Conservation (phyloP, 2,329 filamentous ascomycete genomes). For the Fonsecaea multimorphosa region DNA sequence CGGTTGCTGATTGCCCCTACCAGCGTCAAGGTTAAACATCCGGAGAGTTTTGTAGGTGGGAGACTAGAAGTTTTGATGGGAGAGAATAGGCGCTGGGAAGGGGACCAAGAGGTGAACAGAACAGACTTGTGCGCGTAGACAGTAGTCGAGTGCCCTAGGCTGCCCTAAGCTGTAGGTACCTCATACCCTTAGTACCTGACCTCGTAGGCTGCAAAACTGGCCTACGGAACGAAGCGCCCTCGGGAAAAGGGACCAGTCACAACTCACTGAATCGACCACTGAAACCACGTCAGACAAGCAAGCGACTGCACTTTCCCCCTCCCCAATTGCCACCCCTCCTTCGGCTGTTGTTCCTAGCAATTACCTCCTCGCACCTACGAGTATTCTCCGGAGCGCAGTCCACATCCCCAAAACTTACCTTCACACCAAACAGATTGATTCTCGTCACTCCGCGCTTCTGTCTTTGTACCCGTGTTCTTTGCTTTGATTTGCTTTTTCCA, state of each 20-base stretch:
- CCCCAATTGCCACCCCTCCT: not conserved
- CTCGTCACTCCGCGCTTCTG: constrained; percentile 5
- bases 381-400: not conserved
- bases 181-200: too few species aligned
- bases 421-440: not conserved
- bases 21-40: constrained; percentile 18
- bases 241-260: constrained; percentile 23
- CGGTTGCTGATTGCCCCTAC: constrained; percentile 3
- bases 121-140: not conserved
- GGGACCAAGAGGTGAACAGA: constrained; percentile 1
- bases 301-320: not conserved
- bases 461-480: not conserved
- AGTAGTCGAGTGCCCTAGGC: not conserved
- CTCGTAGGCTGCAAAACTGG: constrained; percentile 10
- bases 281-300: constrained; percentile 12
- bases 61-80: constrained; percentile 12
- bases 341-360: not conserved
- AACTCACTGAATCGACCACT: constrained; percentile 17
- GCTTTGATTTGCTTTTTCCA: constrained; percentile 13
- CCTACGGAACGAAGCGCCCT: constrained; percentile 28
- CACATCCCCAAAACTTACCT: not conserved
- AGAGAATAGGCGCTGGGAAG: constrained; percentile 20
- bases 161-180: not conserved
- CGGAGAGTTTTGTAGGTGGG: constrained; percentile 3
- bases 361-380: not conserved